These are phyloP conservation scores for Phaeophleospora eucalypticola DNA, from an alignment of 2,329 filamentous ascomycete species.

Conservation along the genomic window DNA sequence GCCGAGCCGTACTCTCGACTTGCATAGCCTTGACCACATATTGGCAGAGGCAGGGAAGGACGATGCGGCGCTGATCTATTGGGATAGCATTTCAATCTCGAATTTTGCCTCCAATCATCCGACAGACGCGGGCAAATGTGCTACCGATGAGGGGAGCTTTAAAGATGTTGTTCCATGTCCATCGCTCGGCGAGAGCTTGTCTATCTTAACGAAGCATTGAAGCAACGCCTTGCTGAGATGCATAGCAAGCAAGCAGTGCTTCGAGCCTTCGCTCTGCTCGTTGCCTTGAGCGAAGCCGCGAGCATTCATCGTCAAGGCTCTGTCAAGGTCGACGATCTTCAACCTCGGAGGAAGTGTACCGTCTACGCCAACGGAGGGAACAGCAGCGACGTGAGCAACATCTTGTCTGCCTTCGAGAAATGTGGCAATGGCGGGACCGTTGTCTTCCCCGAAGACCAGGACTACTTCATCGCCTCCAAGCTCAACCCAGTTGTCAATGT, in stretches of 20 bases:
- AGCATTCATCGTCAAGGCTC: neutral
- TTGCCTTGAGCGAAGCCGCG: too few species aligned
- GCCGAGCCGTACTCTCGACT: neutral
- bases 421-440: conserved; percentile 44
- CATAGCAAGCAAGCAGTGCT: neutral
- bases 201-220: too few species aligned
- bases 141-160: neutral
- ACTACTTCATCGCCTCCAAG: conserved; percentile 49
- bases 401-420: conserved; percentile 38
- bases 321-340: neutral
- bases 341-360: neutral
- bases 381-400: conserved; percentile 38
- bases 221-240: too few species aligned
- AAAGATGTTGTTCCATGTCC: neutral
- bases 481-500: conserved; percentile 50
- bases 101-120: neutral
- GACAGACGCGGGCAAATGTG: neutral
- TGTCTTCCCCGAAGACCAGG: conserved; percentile 48
- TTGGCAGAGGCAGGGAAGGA: neutral
- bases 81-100: neutral
- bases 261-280: neutral
- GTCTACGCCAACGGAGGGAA: conserved; percentile 1
- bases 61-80: neutral
- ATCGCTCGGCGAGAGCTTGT: neutral
- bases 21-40: neutral